Conservation (phyloP, 208 protist genomes). For the Trypanosoma mega region DNA sequence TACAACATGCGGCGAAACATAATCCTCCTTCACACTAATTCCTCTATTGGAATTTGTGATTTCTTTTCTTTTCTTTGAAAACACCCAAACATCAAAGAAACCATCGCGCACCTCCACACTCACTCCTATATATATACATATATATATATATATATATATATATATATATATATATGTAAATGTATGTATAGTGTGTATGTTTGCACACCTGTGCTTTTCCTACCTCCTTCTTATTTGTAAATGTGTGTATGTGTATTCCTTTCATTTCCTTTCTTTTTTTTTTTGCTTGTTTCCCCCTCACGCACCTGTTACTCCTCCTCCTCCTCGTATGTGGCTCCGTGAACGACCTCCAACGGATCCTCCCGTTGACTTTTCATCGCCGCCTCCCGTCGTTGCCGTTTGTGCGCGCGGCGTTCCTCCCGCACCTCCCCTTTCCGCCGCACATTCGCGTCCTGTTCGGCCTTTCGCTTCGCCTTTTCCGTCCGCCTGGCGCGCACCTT, state of each 20-base stretch:
- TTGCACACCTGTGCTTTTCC: slow-evolving; percentile 19
- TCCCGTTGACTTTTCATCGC: slow-evolving; percentile 58
- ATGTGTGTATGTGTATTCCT: neutral
- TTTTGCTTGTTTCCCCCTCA: neutral
- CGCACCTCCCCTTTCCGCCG: slow-evolving; percentile 45
- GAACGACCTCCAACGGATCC: slow-evolving; percentile 74
- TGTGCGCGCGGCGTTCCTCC: slow-evolving; percentile 61
- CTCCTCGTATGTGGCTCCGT: slow-evolving; percentile 48
- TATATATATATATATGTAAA: slow-evolving; percentile 17
- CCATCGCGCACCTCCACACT: too few relatives aligned
- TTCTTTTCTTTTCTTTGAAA: too few relatives aligned
- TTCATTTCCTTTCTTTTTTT: slow-evolving; percentile 16
- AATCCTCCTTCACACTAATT: too few relatives aligned
- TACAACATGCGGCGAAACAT: too few relatives aligned
- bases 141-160: neutral
- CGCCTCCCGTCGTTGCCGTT: slow-evolving; percentile 63
- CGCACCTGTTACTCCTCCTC: slow-evolving; percentile 39
- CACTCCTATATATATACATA: slow-evolving; percentile 5
- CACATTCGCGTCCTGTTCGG: slow-evolving; percentile 85
- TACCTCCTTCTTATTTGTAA: too few relatives aligned
- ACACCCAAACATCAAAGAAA: too few relatives aligned
- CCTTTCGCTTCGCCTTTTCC: slow-evolving; percentile 72
- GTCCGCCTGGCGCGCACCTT: slow-evolving; percentile 67
- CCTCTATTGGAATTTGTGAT: too few relatives aligned
- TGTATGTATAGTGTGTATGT: slow-evolving; percentile 4